Percentiles rank a stretch among this genome's conserved stretches.
These are phyloP conservation scores for Hirschioporus abietinus DNA, from an alignment of 768 basidiomycete species.

Conservation along the genomic window DNA sequence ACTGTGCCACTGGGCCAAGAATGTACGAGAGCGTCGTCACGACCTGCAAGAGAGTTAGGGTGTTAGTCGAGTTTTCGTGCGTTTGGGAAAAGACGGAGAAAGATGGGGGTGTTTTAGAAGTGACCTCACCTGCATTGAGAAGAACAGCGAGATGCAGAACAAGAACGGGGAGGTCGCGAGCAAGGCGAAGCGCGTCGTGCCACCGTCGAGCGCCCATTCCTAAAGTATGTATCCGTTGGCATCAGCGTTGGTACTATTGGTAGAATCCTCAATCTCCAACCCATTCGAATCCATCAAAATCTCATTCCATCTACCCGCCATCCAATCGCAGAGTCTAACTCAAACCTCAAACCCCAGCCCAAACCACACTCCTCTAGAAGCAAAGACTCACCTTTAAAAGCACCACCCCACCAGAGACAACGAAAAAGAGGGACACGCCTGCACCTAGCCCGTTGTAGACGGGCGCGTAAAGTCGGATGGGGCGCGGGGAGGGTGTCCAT, in stretches of 20 bases:
- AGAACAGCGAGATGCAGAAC: constrained; percentile 60
- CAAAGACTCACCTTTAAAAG: too few species aligned
- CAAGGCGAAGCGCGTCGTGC: constrained; percentile 59
- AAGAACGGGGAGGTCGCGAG: constrained; percentile 62
- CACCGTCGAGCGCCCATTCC: constrained; percentile 36
- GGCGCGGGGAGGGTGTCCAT: too few species aligned
- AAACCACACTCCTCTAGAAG: too few species aligned
- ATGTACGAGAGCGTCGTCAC: neutral
- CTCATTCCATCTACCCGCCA: too few species aligned
- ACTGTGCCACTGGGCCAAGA: constrained; percentile 23
- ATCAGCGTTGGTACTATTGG: too few species aligned
- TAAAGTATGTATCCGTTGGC: too few species aligned
- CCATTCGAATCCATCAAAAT: too few species aligned
- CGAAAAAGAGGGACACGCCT: constrained; percentile 7
- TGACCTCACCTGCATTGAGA: constrained; percentile 10
- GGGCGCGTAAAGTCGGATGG: constrained; percentile 29
- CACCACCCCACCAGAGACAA: constrained; percentile 9
- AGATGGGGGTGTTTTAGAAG: too few species aligned
- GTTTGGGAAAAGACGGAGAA: constrained; percentile 1
- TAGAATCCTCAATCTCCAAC: too few species aligned
- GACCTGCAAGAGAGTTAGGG: constrained; percentile 8
- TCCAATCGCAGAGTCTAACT: too few species aligned
- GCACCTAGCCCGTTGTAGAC: constrained; percentile 28
- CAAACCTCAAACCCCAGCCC: too few species aligned
- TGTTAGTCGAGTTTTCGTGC: neutral